Conservation (phyloP, 129 eudicot species). For the Rutidosis leptorrhynchoides region DNA sequence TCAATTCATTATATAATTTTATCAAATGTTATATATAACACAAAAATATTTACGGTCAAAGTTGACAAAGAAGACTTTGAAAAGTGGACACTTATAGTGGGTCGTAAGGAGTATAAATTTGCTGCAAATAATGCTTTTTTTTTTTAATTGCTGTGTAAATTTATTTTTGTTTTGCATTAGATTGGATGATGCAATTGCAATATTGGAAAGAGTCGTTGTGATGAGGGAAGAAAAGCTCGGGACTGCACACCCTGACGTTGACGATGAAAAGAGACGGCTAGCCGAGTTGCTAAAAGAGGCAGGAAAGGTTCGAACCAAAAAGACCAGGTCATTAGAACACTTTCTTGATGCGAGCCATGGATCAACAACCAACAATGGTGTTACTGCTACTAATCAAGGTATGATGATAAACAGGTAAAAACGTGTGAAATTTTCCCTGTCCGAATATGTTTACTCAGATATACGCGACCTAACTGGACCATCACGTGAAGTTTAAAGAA, state of each 20-base stretch:
- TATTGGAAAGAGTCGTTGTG: slow-evolving; percentile 64
- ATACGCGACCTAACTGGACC: no score
- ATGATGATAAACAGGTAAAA: slow-evolving; percentile 41
- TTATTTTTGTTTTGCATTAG: slow-evolving; percentile 29
- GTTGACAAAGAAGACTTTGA: no score
- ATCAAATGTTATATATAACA: no score
- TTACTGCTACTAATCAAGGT: slow-evolving; percentile 30
- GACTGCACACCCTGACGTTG: slow-evolving; percentile 84
- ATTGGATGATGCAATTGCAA: slow-evolving; percentile 77
- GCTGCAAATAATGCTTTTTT: not conserved
- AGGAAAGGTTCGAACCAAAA: slow-evolving; percentile 53
- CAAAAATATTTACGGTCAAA: no score
- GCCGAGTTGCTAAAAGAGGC: slow-evolving; percentile 73
- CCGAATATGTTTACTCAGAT: no score
- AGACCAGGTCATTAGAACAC: slow-evolving; percentile 58
- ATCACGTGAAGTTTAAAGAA: no score
- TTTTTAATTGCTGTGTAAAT: not conserved
- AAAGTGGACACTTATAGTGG: no score
- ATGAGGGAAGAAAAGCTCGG: slow-evolving; percentile 92
- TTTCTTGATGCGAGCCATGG: slow-evolving; percentile 56
- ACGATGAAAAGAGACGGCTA: slow-evolving; percentile 75
- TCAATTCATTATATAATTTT: no score
- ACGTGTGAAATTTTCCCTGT: no score
- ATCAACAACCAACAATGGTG: slow-evolving; percentile 36
- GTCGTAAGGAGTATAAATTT: no score